Base-by-base conservation (phyloP, 306 rosid genomes). In the Inga leiocalycina region DNA sequence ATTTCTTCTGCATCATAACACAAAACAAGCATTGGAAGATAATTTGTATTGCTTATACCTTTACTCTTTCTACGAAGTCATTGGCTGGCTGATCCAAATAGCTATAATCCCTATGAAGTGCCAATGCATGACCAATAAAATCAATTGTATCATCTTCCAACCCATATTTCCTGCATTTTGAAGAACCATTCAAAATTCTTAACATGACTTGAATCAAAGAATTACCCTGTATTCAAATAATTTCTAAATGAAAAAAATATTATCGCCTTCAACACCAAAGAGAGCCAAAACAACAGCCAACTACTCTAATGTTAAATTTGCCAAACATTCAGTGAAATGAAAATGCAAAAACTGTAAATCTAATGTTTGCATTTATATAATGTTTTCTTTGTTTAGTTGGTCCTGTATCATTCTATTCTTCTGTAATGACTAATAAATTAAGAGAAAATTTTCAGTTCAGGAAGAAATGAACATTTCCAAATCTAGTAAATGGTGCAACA, bases 161-260 rank as follows among this genome's bases (percentile, higher is more conserved):
- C n/a, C n/a, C n/a, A n/a, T 92, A 94, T 88, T 94, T 94, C 88
- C 98, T 90, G 61, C 77, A 84, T 81, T 71, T 78, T 74, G 80
- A 81, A 56, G 82, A 64, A 81, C 45, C 79, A 77, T 27, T 66
- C 71, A 59, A 46, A 64, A 68, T 59, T 32, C 34, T 10, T 54
- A 20, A 79, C 48, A 27, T 65, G 70, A 34, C 71, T 34, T 74
- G 32, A 69, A 62, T 75, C 67, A 37, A 78, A 74, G 39, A 62
- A 37, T 34, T 69, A 17, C 72, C 41, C 51, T 16, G 35, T 11
- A n/a, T 68, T 75, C 24, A 46, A 73, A 57, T n/a, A 57, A 57
- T n/a, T 61, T 61, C 68, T 61, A 27, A 61, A 35, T 61, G 5
- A 11, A 61, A 19, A 54, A 61, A 10, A 24, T 61, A 35, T 61